phyloP scores from a whole-genome alignment of 139 green algal genomes.

The Astrephomene gubernaculifera region DNA sequence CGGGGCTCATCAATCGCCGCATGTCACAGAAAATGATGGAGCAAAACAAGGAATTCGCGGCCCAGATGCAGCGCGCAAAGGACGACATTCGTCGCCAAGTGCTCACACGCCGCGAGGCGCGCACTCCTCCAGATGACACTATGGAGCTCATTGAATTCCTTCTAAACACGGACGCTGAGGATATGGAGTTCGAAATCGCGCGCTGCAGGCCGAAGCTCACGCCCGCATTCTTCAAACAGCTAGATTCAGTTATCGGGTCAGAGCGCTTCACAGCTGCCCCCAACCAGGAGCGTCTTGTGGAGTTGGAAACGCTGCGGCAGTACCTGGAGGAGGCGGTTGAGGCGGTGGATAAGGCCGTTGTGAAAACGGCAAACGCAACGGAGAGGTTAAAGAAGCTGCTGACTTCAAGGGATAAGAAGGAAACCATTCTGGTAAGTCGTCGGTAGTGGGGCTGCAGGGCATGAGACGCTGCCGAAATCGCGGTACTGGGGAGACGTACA shows the following conservation, averaged over 20 bases:
- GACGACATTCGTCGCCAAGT: conserved; percentile 66
- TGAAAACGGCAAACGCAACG: conserved; percentile 50
- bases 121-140: conserved; percentile 40
- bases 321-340: conserved; percentile 77
- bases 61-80: conserved; percentile 56
- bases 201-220: conserved; percentile 75
- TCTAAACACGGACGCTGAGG: conserved; percentile 80
- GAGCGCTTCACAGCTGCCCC: conserved; percentile 58
- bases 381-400: conserved; percentile 85
- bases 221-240: conserved; percentile 73
- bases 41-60: conserved; percentile 68
- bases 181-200: conserved; percentile 92
- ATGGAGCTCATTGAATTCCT: conserved; percentile 87
- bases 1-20: conserved; percentile 72
- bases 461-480: too few species aligned
- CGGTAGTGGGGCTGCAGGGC: too few species aligned
- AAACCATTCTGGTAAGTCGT: conserved; percentile 70
- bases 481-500: too few species aligned
- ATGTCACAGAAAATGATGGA: conserved; percentile 68
- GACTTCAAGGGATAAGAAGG: conserved; percentile 77
- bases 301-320: conserved; percentile 88
- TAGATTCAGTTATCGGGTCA: conserved; percentile 61
- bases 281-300: conserved; percentile 74
- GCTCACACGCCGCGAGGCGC: conserved; percentile 45
- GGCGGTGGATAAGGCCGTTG: conserved; percentile 77